A percentile compares a stretch with the other conserved stretches of the same genome.
These are phyloP conservation scores for Scheffersomyces parashehatae DNA, from an alignment of 1,139 yeast species.

Conservation along the genomic window DNA sequence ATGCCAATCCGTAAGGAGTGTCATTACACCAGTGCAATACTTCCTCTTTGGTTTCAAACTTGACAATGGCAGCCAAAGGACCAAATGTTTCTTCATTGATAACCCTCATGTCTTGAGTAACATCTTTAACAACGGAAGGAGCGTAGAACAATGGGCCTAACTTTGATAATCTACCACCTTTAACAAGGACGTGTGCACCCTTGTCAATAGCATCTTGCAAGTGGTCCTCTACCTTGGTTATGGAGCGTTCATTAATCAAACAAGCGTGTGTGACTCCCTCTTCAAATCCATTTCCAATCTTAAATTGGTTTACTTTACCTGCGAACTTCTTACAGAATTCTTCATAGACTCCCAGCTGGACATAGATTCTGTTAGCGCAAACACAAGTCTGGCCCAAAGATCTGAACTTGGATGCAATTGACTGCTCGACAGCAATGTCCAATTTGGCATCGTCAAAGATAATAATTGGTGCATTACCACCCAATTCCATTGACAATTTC, in stretches of 20 bases:
- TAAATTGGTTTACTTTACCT: conserved; percentile 52
- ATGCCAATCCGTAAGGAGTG: conserved; percentile 72
- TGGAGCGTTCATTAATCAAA: conserved; percentile 65
- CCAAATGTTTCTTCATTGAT: conserved; percentile 85
- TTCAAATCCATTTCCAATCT: conserved; percentile 75
- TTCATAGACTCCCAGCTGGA: conserved; percentile 63
- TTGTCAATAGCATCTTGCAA: conserved; percentile 71
- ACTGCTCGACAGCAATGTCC: conserved; percentile 68
- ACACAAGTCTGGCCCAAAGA: conserved; percentile 83
- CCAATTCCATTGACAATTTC: conserved; percentile 83
- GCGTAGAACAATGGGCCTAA: conserved; percentile 76
- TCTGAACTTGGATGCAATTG: conserved; percentile 64
- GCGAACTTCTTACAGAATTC: conserved; percentile 55
- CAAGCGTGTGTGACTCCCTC: conserved; percentile 77
- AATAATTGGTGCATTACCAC: conserved; percentile 93
- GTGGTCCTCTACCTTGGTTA: conserved; percentile 69
- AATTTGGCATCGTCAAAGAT: conserved; percentile 83
- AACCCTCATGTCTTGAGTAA: conserved; percentile 63
- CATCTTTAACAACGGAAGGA: conserved; percentile 70
- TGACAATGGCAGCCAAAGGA: conserved; percentile 78
- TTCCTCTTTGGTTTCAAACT: conserved; percentile 65
- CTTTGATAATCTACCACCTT: conserved; percentile 67
- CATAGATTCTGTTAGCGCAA: conserved; percentile 74
- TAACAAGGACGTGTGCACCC: conserved; percentile 65
- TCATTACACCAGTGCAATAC: conserved; percentile 70